Evolutionary conservation across 2,329 filamentous ascomycete genomes (phyloP).

Genomic region (Fragosphaeria purpurea): DNA sequence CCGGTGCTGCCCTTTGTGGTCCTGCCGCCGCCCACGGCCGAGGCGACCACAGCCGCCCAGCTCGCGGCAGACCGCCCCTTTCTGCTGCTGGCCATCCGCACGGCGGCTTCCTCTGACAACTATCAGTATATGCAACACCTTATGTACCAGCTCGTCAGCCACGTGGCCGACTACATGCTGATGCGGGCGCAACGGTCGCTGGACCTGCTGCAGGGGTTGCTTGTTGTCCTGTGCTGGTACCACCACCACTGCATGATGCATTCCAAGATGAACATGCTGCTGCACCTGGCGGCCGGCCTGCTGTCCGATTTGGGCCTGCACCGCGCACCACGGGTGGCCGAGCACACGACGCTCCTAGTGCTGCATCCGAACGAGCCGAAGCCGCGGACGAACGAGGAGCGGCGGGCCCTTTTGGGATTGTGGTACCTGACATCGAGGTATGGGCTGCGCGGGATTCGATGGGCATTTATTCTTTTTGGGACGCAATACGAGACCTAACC

Average conservation of each 20-base stretch:
- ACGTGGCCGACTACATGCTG: conserved; percentile 38
- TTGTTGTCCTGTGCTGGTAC: conserved; percentile 41
- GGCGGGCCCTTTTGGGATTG: conserved; percentile 39
- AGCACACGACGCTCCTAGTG: conserved; percentile 33
- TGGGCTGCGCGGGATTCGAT: conserved; percentile 13
- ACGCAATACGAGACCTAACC: too few relatives aligned
- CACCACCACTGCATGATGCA: conserved; percentile 46
- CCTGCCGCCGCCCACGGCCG: conserved; percentile 20
- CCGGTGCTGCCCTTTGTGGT: conserved; percentile 38
- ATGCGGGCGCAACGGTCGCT: conserved; percentile 39
- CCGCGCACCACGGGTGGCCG: conserved; percentile 27
- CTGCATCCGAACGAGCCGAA: conserved; percentile 27
- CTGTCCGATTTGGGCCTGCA: conserved; percentile 38
- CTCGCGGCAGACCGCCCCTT: conserved; percentile 34
- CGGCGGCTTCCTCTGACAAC: conserved; percentile 38
- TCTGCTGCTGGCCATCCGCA: conserved; percentile 38
- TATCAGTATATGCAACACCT: conserved; percentile 38
- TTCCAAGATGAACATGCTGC: conserved; percentile 39
- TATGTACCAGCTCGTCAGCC: conserved; percentile 36
- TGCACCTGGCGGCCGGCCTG: conserved; percentile 37
- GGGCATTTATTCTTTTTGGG: too few relatives aligned
- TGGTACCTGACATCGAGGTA: conserved; percentile 47
- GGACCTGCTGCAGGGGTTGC: conserved; percentile 38
- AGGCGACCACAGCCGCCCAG: conserved; percentile 23
- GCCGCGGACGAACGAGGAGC: conserved; percentile 39